Base-by-base conservation (phyloP, 1,284 basidiomycete species). In the Fomitopsis palustris region DNA sequence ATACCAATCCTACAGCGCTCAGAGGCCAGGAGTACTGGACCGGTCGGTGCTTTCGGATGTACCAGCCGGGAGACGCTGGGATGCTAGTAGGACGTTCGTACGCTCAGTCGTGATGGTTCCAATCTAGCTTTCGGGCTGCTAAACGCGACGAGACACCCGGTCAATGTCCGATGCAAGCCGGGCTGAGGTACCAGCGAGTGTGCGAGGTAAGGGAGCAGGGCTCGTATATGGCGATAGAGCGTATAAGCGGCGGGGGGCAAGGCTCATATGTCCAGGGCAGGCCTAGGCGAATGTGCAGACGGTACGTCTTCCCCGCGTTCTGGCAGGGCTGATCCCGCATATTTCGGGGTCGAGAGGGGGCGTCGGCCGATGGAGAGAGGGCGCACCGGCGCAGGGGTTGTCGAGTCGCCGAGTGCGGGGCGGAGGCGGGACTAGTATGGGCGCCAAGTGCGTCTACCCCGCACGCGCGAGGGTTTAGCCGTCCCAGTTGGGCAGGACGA, bases 391-490 rank as follows among this genome's bases (percentile, higher is more conserved):
- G 49, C 49, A 47, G 49, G 49, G 33, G 23, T 29, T n/a, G 49
- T 52, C 12, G 31, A 52, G 49, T 52, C 49, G 33, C 49, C 49
- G 49, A 35, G 49, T 52, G 41, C 49, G 49, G 55, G 57, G 31
- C 23, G 47, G 39, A 37, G 27, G 43, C 54, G 52, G 53, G 57
- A 35, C 43, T 51, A 42, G 43, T n/a, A n/a, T 41, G n/a, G 57
- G 57, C 57, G 57, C 52, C 42, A 45, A 38, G 12, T 35, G 35
- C 39, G 56, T 57, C 37, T 63, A 61, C 63, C 64, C 65, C 63
- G 62, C 66, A 68, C 60, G 63, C 64, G 64, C 63, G 55, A 54
- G 58, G 54, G 60, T 37, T 59, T 62, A 61, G 62, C 35, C 21
- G 49, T 21, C 54, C 61, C 31, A 56, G 42, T 57, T 45, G 12